A percentile compares a stretch with the other conserved stretches of the same genome.
Evolutionary conservation across 1,284 basidiomycete species (phyloP).

Genomic region (Bondarzewia mesenterica): DNA sequence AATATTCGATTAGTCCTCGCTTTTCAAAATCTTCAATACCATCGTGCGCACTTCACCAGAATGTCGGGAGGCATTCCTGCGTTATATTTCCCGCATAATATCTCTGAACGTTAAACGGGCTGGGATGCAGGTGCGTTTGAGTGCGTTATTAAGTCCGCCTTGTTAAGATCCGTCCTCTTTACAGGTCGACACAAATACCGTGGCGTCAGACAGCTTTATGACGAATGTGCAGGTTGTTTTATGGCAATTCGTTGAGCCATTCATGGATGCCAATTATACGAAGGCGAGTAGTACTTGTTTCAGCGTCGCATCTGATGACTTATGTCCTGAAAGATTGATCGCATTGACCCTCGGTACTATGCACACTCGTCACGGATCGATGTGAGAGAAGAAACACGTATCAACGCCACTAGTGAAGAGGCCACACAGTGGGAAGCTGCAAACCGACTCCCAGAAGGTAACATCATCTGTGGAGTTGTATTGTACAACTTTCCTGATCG

Average conservation of each 20-base stretch:
- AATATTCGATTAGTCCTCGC: slow-evolving; percentile 45
- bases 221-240: slow-evolving; percentile 82
- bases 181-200: slow-evolving; percentile 79
- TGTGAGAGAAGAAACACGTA: slow-evolving; percentile 82
- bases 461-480: neutral
- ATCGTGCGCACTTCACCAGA: slow-evolving; percentile 79
- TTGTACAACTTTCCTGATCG: neutral
- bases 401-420: slow-evolving; percentile 85
- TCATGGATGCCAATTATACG: slow-evolving; percentile 87
- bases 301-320: slow-evolving; percentile 1
- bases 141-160: slow-evolving; percentile 1
- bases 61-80: slow-evolving; percentile 79
- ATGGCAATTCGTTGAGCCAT: slow-evolving; percentile 89
- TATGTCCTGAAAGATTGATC: slow-evolving; percentile 77
- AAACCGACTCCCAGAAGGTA: slow-evolving; percentile 37
- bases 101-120: slow-evolving; percentile 79
- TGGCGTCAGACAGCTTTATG: slow-evolving; percentile 92
- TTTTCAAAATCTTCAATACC: slow-evolving; percentile 87
- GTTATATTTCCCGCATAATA: slow-evolving; percentile 73
- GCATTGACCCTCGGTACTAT: slow-evolving; percentile 83
- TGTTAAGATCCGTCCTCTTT: slow-evolving; percentile 2
- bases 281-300: slow-evolving; percentile 49
- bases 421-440: slow-evolving; percentile 63
- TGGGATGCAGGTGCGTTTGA: slow-evolving; percentile 68
- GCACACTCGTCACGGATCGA: slow-evolving; percentile 65